A percentile compares a stretch with the other conserved stretches of the same genome.
phyloP scores from a whole-genome alignment of 192 early-diverging fungal genomes.

The Coemansia sp. region DNA sequence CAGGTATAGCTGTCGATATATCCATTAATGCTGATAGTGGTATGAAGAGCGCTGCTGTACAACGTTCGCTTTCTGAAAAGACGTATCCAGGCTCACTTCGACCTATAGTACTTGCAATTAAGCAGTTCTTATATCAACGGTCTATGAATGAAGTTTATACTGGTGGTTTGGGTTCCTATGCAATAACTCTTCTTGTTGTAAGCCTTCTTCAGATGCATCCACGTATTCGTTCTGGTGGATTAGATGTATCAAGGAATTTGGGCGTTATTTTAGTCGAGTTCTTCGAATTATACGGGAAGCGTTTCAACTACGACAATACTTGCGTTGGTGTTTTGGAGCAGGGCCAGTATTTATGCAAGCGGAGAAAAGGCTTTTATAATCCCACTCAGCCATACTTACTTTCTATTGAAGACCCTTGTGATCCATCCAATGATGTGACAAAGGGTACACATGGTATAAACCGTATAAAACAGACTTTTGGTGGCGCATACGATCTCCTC shows the following conservation, averaged over 20 bases:
- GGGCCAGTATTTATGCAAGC: constrained; percentile 59
- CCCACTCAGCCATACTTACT: constrained; percentile 46
- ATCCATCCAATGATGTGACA: constrained; percentile 58
- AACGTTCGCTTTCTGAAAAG: constrained; percentile 59
- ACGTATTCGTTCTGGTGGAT: constrained; percentile 60
- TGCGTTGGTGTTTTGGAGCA: constrained; percentile 62
- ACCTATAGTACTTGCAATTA: constrained; percentile 76
- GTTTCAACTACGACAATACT: constrained; percentile 69
- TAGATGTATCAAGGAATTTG: constrained; percentile 70
- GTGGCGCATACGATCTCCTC: constrained; percentile 51
- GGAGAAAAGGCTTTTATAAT: constrained; percentile 20
- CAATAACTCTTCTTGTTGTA: constrained; percentile 70
- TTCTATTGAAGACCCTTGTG: constrained; percentile 59
- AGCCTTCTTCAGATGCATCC: constrained; percentile 90
- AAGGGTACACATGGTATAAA: constrained; percentile 51
- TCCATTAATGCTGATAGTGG: constrained; percentile 75
- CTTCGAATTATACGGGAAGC: constrained; percentile 84
- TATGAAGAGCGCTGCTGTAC: constrained; percentile 58
- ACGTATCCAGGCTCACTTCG: constrained; percentile 60
- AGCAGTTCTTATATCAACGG: constrained; percentile 77
- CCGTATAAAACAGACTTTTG: constrained; percentile 49
- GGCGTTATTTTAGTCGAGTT: constrained; percentile 90
- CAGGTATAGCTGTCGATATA: constrained; percentile 76
- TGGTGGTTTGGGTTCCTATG: constrained; percentile 88
- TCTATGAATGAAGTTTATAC: constrained; percentile 81